These are phyloP conservation scores for Helotiales sp. DNA, from an alignment of 2,329 filamentous ascomycete species.

Conservation along the genomic window DNA sequence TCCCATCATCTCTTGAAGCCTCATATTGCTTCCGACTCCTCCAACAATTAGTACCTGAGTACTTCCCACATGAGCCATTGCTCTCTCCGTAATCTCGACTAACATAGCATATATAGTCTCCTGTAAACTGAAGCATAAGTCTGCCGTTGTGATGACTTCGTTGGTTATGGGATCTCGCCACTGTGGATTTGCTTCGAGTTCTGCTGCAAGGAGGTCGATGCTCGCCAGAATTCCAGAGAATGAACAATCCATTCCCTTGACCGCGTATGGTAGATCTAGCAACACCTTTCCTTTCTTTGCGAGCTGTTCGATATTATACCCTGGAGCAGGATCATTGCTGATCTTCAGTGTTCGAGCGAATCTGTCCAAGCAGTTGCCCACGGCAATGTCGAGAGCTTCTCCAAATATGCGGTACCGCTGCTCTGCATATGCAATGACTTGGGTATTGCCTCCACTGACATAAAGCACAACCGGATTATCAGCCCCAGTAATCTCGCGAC, in stretches of 20 bases:
- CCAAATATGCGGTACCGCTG: constrained; percentile 97
- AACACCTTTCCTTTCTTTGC: constrained; percentile 72
- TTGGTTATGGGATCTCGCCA: constrained; percentile 47
- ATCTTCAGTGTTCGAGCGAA: constrained; percentile 91
- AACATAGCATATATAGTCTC: constrained; percentile 97
- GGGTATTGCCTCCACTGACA: constrained; percentile 93
- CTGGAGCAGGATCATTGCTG: constrained; percentile 92
- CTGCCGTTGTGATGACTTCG: constrained; percentile 70
- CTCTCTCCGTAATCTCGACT: constrained; percentile 96
- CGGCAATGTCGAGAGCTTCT: constrained; percentile 94
- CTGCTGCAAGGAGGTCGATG: constrained; percentile 76
- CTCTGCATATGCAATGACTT: constrained; percentile 95
- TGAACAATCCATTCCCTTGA: constrained; percentile 98
- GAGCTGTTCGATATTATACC: constrained; percentile 96
- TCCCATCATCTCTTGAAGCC: constrained; percentile 98
- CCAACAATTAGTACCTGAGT: constrained; percentile 92
- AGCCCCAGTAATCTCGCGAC: constrained; percentile 85
- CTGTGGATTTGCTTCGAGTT: constrained; percentile 54
- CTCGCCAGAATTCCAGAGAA: constrained; percentile 89
- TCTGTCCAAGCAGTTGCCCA: constrained; percentile 94
- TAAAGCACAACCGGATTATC: constrained; percentile 93
- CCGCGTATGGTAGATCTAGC: constrained; percentile 88
- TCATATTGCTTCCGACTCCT: constrained; percentile 92
- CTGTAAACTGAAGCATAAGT: constrained; percentile 92
- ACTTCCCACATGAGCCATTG: constrained; percentile 96